A percentile compares a stretch with the other conserved stretches of the same genome.
Evolutionary conservation across 1,284 basidiomycete species (phyloP).

Genomic region (Ustilago xerochloae): DNA sequence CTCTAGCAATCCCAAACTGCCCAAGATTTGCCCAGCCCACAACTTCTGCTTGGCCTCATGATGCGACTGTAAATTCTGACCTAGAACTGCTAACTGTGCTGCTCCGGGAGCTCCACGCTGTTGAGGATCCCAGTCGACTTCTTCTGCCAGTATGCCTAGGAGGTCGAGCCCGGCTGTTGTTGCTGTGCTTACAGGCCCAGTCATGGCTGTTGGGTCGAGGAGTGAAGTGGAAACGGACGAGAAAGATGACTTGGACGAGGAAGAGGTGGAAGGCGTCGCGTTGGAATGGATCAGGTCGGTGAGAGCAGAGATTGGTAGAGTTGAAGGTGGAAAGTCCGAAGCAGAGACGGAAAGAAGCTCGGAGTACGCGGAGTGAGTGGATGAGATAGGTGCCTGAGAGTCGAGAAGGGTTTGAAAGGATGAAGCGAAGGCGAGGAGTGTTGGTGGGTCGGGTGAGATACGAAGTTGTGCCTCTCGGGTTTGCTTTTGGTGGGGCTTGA

Average conservation of each 20-base stretch:
- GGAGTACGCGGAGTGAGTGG: slow-evolving; percentile 39
- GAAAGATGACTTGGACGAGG: slow-evolving; percentile 36
- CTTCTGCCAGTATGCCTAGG: slow-evolving; percentile 33
- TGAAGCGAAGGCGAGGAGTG: slow-evolving; percentile 34
- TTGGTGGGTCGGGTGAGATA: slow-evolving; percentile 14
- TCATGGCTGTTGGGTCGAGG: slow-evolving; percentile 7
- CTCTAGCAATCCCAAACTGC: slow-evolving; percentile 25
- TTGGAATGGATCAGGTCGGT: slow-evolving; percentile 23
- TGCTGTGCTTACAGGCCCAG: not conserved
- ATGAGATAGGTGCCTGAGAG: slow-evolving; percentile 35
- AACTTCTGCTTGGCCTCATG: slow-evolving; percentile 33
- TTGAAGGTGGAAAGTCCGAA: slow-evolving; percentile 34
- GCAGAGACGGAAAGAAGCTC: slow-evolving; percentile 41
- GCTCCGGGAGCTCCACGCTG: slow-evolving; percentile 12
- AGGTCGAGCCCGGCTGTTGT: slow-evolving; percentile 34
- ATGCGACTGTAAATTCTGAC: slow-evolving; percentile 21
- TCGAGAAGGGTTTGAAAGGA: slow-evolving; percentile 40
- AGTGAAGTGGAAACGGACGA: slow-evolving; percentile 24
- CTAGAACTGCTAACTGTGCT: slow-evolving; percentile 18
- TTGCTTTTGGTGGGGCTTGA: not conserved
- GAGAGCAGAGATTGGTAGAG: slow-evolving; percentile 25
- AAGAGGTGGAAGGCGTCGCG: slow-evolving; percentile 12
- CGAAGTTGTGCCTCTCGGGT: not conserved
- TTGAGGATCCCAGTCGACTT: slow-evolving; percentile 46
- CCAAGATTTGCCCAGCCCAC: slow-evolving; percentile 38